Conservation (phyloP, 139 green algal genomes). For the Closterium sp. region DNA sequence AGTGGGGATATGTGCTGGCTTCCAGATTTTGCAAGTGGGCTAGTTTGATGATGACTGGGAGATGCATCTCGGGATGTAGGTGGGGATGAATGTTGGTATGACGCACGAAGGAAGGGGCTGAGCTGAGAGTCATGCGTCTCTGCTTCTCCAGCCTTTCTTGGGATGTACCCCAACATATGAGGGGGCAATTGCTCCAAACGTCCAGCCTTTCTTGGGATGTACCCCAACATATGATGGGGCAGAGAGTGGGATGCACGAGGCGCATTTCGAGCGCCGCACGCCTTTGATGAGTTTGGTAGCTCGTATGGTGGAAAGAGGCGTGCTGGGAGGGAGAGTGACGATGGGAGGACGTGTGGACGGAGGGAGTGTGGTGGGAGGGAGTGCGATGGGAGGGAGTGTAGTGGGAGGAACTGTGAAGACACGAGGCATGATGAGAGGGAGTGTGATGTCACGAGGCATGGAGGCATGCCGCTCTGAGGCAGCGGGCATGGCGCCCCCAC, state of each 20-base stretch:
- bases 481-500: background rate
- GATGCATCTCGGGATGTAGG: background rate
- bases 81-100: background rate
- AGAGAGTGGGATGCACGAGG: no score
- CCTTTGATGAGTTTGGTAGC: no score
- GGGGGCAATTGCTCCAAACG: no score
- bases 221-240: background rate
- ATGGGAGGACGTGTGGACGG: background rate
- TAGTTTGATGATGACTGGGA: no score
- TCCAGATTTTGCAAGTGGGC: no score
- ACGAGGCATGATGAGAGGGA: background rate
- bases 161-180: background rate
- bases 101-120: background rate
- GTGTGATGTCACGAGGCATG: background rate
- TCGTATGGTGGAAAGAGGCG: background rate
- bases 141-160: background rate
- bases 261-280: no score
- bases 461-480: background rate
- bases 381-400: background rate
- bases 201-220: background rate
- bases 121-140: background rate
- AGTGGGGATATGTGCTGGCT: no score
- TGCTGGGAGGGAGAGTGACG: background rate
- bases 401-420: no score
- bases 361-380: background rate